Conservation (phyloP, 768 basidiomycete genomes). For the Xerocomellus amylosporus region DNA sequence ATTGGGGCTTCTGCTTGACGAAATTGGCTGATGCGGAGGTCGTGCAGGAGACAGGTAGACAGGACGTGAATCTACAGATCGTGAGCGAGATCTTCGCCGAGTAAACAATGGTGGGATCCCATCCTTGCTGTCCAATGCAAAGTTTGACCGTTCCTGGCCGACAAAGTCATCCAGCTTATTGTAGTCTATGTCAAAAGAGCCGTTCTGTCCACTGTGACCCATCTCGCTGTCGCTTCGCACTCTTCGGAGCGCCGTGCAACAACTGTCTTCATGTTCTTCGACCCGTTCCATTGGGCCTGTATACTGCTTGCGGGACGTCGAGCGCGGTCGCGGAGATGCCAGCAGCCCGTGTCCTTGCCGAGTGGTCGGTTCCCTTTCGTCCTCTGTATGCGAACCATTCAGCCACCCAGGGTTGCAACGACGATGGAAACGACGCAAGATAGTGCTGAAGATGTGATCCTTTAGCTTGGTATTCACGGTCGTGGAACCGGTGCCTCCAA, state of each 20-base stretch:
- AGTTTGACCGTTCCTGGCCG: constrained; percentile 15
- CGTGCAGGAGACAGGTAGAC: constrained; percentile 28
- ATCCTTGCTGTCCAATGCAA: constrained; percentile 19
- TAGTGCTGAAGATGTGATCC: constrained; percentile 91
- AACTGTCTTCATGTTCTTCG: constrained; percentile 40
- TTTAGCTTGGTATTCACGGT: constrained; percentile 91
- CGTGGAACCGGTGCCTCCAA: constrained; percentile 90
- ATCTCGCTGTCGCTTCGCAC: constrained; percentile 61
- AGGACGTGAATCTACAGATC: constrained; percentile 32
- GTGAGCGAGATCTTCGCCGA: constrained; percentile 44
- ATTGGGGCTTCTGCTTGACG: constrained; percentile 41
- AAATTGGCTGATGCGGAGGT: constrained; percentile 28
- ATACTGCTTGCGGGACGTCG: constrained; percentile 16
- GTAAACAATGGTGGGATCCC: constrained; percentile 28
- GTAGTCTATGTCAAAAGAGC: constrained; percentile 45
- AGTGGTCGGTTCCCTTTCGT: constrained; percentile 52
- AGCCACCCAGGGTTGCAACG: constrained; percentile 35
- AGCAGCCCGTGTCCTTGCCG: constrained; percentile 35
- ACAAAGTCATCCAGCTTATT: constrained; percentile 25
- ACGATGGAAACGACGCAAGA: constrained; percentile 71
- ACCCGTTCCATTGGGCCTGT: constrained; percentile 37
- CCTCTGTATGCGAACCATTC: constrained; percentile 46
- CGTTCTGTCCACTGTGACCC: constrained; percentile 35
- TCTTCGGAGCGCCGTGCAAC: constrained; percentile 48
- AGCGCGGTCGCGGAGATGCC: constrained; percentile 8